phyloP scores from a whole-genome alignment of 371 early-diverging fungal species.

The Syncephalis plumigaleata region DNA sequence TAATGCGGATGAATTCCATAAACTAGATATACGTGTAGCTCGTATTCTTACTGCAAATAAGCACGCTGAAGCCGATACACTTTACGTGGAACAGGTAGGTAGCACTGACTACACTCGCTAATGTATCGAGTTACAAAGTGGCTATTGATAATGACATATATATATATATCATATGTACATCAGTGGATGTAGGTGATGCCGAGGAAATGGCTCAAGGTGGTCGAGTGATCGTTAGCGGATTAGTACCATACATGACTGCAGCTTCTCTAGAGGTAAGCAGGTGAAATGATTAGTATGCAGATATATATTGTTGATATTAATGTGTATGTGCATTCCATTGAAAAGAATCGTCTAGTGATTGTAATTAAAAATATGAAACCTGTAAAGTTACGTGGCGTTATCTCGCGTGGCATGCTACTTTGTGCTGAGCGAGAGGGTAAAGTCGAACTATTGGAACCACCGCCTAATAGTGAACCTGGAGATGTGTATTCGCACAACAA shows the following conservation, averaged over 20 bases:
- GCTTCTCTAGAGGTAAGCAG: slow-evolving; percentile 12
- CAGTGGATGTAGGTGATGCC: slow-evolving; percentile 44
- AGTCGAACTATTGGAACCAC: slow-evolving; percentile 25
- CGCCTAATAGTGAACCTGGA: slow-evolving; percentile 19
- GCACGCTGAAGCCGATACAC: slow-evolving; percentile 52
- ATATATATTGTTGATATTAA: not conserved
- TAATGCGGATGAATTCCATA: slow-evolving; percentile 21
- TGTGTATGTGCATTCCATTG: no score
- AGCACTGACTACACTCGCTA: not conserved
- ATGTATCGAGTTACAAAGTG: not conserved
- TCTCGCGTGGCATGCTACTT: slow-evolving; percentile 38
- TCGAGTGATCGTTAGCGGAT: slow-evolving; percentile 61
- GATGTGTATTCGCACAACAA: slow-evolving; percentile 16
- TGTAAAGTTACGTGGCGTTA: slow-evolving; percentile 31
- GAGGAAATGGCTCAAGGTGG: slow-evolving; percentile 11
- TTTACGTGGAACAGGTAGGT: slow-evolving; percentile 51
- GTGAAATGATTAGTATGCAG: slow-evolving; percentile 7
- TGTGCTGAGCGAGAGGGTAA: slow-evolving; percentile 19
- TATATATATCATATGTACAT: not conserved
- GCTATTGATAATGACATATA: not conserved
- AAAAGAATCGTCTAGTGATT: slow-evolving; percentile 22
- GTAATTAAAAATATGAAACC: slow-evolving; percentile 41
- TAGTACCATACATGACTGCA: slow-evolving; percentile 35
- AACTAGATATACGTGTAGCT: slow-evolving; percentile 59
- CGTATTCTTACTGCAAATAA: slow-evolving; percentile 35